These are phyloP conservation scores for Phytopythium oedochilum DNA, from an alignment of 352 stramenopile genomes.

Conservation along the genomic window DNA sequence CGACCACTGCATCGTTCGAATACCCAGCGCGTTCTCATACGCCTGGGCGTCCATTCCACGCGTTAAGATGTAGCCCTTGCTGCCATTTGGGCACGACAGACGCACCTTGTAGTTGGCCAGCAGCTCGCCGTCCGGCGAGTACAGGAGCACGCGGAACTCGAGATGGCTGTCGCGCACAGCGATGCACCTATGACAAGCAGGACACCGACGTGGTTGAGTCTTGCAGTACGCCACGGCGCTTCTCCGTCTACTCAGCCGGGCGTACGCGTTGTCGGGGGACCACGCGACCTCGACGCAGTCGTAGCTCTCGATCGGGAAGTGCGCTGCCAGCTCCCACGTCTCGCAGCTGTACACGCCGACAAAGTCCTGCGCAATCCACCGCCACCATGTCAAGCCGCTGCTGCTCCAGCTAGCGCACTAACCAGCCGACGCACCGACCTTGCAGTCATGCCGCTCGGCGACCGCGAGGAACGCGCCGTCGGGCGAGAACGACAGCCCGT, in stretches of 20 bases:
- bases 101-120: constrained; percentile 68
- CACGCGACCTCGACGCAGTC: constrained; percentile 71
- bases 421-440: constrained; percentile 20
- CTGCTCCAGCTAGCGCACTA: neutral
- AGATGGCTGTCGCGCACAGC: constrained; percentile 67
- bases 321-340: constrained; percentile 60
- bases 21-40: constrained; percentile 72
- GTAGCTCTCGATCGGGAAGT: constrained; percentile 78
- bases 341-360: constrained; percentile 74
- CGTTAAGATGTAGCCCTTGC: too few species aligned
- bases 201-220: too few species aligned
- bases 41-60: constrained; percentile 26
- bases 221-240: too few species aligned
- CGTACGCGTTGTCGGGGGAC: constrained; percentile 67
- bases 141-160: constrained; percentile 71
- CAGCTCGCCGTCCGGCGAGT: constrained; percentile 54
- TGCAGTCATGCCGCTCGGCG: constrained; percentile 71
- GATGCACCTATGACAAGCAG: constrained; percentile 29
- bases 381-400: neutral
- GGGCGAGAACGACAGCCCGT: constrained; percentile 62
- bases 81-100: too few species aligned
- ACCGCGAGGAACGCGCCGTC: constrained; percentile 60
- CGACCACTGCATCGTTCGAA: constrained; percentile 77
- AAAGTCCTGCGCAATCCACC: constrained; percentile 37
- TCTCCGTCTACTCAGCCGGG: too few species aligned